phyloP scores from a whole-genome alignment of 768 basidiomycete genomes.

The Chiua virens region DNA sequence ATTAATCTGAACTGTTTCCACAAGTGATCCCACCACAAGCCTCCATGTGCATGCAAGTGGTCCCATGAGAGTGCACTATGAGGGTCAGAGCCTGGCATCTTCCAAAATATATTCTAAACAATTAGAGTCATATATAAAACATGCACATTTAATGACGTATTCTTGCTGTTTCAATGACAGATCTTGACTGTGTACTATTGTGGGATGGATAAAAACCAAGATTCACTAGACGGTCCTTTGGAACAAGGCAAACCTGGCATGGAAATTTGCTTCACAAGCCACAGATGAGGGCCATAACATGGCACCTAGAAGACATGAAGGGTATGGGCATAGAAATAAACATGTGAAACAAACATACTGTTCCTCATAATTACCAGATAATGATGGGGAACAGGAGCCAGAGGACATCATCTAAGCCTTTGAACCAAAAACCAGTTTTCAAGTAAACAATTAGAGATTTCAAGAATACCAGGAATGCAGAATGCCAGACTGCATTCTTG shows the following conservation, averaged over 20 bases:
- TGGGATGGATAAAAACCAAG: background rate
- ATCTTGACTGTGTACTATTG: background rate
- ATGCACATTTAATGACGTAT: too few relatives aligned
- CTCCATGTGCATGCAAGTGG: too few relatives aligned
- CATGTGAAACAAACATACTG: conserved; percentile 26
- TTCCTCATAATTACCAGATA: conserved; percentile 46
- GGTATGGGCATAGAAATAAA: too few relatives aligned
- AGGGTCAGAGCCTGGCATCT: background rate
- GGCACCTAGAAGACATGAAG: too few relatives aligned
- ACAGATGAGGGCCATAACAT: background rate
- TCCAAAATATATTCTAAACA: background rate
- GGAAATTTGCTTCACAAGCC: background rate
- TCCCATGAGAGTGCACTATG: background rate
- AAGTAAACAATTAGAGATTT: background rate
- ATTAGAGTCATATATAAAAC: too few relatives aligned
- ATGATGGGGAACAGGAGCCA: conserved; percentile 32
- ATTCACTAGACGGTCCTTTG: background rate
- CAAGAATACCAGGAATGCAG: conserved; percentile 2
- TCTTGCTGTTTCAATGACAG: background rate
- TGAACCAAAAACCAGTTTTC: conserved; percentile 4
- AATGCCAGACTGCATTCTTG: too few relatives aligned
- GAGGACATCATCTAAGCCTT: conserved; percentile 29
- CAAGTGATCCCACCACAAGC: too few relatives aligned
- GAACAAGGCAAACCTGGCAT: background rate
- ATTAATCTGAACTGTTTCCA: too few relatives aligned